Conservation (phyloP, 2,329 filamentous ascomycete species). For the Huntiella bhutanensis region DNA sequence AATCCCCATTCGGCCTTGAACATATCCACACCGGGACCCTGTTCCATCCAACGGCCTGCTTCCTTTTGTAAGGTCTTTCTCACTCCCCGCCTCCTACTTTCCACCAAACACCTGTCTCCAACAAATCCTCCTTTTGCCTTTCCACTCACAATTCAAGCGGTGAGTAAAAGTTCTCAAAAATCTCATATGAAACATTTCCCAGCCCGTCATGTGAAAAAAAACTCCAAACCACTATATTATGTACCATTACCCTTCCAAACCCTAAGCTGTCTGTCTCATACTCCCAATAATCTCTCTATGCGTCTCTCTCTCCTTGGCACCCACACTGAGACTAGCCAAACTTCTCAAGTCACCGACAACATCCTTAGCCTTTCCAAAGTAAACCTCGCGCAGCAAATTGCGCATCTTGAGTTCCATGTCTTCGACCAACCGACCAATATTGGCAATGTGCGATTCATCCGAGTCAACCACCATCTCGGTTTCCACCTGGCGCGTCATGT, state of each 20-base stretch:
- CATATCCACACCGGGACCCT: too few species aligned
- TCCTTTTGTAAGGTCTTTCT: too few species aligned
- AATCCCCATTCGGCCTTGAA: too few species aligned
- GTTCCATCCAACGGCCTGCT: too few species aligned
- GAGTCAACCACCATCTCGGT: slow-evolving; percentile 75
- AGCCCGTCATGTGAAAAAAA: too few species aligned
- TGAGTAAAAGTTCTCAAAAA: too few species aligned
- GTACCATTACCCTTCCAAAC: neutral
- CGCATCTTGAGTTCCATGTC: slow-evolving; percentile 99
- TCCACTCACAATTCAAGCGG: too few species aligned
- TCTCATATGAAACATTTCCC: too few species aligned
- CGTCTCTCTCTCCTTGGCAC: slow-evolving; percentile 62
- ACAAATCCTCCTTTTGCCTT: too few species aligned
- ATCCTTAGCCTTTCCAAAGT: slow-evolving; percentile 98
- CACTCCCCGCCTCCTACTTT: too few species aligned
- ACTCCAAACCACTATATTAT: too few species aligned
- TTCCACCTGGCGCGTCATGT: slow-evolving; percentile 95
- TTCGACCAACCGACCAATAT: slow-evolving; percentile 84
- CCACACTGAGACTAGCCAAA: slow-evolving; percentile 65
- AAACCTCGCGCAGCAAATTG: slow-evolving; percentile 93
- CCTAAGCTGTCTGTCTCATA: slow-evolving; percentile 21
- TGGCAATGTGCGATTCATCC: slow-evolving; percentile 85
- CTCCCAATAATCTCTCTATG: slow-evolving; percentile 73
- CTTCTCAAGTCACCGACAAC: slow-evolving; percentile 90
- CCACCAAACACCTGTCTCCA: too few species aligned